Evolutionary conservation across 805 yeast species (phyloP).

Genomic region (Lipomyces chichibuensis): DNA sequence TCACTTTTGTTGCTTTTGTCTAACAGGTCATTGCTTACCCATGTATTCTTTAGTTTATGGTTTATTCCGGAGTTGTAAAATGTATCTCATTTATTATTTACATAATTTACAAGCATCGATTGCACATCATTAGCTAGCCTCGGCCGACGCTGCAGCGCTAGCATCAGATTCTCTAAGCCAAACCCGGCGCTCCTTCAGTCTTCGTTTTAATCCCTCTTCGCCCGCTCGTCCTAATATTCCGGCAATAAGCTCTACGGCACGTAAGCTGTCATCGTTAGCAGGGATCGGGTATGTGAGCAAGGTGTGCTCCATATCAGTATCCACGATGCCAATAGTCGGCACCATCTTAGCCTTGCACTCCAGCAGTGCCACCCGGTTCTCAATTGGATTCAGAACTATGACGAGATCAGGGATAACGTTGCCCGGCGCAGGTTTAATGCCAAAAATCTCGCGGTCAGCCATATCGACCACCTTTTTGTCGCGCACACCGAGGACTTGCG

Average conservation of each 20-base stretch:
- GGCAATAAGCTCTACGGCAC: slow-evolving; percentile 75
- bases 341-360: slow-evolving; percentile 83
- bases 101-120: neutral
- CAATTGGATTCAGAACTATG: slow-evolving; percentile 83
- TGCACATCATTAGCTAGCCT: neutral
- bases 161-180: neutral
- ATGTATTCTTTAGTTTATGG: neutral
- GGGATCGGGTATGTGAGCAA: slow-evolving; percentile 93
- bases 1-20: neutral
- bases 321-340: slow-evolving; percentile 92
- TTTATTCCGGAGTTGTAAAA: neutral
- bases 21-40: neutral
- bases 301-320: slow-evolving; percentile 90
- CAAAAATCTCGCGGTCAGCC: slow-evolving; percentile 51
- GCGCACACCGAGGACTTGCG: slow-evolving; percentile 61
- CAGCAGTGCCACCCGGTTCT: slow-evolving; percentile 73
- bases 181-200: slow-evolving; percentile 7
- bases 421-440: neutral
- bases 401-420: slow-evolving; percentile 83
- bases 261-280: slow-evolving; percentile 87
- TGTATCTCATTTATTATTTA: neutral
- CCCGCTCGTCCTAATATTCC: slow-evolving; percentile 89
- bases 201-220: slow-evolving; percentile 58
- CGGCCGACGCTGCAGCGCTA: neutral
- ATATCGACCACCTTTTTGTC: slow-evolving; percentile 76